These are phyloP conservation scores for Syzygium oleosum DNA, from an alignment of 345 rosid species.

Conservation along the genomic window DNA sequence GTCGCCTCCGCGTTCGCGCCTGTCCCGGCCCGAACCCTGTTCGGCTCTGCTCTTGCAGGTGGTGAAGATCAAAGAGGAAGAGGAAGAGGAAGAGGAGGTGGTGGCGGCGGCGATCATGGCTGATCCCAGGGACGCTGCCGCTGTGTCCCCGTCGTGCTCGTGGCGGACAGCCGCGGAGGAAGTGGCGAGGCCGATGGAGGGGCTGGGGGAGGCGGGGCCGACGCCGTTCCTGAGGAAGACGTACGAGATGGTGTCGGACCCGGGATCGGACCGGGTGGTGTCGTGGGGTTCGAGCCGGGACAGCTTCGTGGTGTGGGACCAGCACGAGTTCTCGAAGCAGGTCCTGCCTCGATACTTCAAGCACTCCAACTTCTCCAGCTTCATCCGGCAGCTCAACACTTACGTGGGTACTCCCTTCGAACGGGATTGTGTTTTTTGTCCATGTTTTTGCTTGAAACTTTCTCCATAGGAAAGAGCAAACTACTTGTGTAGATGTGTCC, in stretches of 20 bases:
- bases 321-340: conserved; percentile 22
- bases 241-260: conserved; percentile 47
- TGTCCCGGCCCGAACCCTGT: neutral
- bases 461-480: neutral
- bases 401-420: conserved; percentile 22
- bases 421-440: neutral
- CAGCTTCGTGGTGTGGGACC: conserved; percentile 57
- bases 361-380: conserved; percentile 67
- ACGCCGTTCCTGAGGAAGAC: conserved; percentile 49
- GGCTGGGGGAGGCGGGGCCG: conserved; percentile 42
- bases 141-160: neutral
- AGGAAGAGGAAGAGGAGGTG: neutral
- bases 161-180: neutral
- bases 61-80: neutral
- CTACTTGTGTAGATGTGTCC: neutral
- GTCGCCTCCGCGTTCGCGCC: rapidly evolving
- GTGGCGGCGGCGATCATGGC: neutral
- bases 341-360: conserved; percentile 60
- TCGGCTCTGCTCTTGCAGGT: neutral
- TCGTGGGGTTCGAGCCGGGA: conserved; percentile 32
- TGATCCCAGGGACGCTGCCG: neutral
- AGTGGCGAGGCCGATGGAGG: conserved; percentile 39
- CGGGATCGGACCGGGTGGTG: conserved; percentile 28
- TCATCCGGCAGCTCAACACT: conserved; percentile 60
- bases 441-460: neutral